Percentiles rank a stretch among this genome's conserved stretches.
phyloP scores from a whole-genome alignment of 78 protist genomes.

The Chrysochromulina parva region DNA sequence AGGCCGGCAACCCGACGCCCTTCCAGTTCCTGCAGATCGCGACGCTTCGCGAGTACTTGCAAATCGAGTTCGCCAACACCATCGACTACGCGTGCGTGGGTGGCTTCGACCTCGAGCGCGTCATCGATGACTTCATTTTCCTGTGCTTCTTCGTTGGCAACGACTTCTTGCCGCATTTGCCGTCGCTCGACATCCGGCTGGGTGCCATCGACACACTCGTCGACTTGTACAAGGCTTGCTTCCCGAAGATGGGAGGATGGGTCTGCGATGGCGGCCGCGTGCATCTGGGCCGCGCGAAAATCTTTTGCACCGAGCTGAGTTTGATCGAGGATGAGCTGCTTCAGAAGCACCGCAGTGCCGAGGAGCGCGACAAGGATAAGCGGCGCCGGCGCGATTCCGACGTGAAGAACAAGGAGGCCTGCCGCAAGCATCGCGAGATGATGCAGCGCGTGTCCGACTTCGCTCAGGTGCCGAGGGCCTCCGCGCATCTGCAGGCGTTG shows the following conservation, averaged over 20 bases:
- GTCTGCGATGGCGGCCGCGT: slow-evolving; percentile 76
- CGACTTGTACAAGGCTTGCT: slow-evolving; percentile 59
- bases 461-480: neutral
- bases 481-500: neutral
- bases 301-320: slow-evolving; percentile 6
- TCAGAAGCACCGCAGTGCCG: neutral
- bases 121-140: slow-evolving; percentile 96
- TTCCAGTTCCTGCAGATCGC: slow-evolving; percentile 52
- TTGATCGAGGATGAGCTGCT: slow-evolving; percentile 22
- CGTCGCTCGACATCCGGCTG: slow-evolving; percentile 90
- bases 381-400: neutral
- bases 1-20: neutral
- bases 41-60: slow-evolving; percentile 69
- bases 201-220: slow-evolving; percentile 86
- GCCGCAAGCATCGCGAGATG: neutral
- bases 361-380: slow-evolving; percentile 29
- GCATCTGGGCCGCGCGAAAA: slow-evolving; percentile 38
- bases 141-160: slow-evolving; percentile 97
- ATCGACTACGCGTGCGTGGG: neutral
- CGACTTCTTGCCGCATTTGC: slow-evolving; percentile 98
- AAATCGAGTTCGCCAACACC: slow-evolving; percentile 32
- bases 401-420: no score
- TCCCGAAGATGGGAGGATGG: slow-evolving; percentile 73
- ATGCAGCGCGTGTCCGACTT: neutral
- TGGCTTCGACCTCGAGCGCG: slow-evolving; percentile 82